Base-by-base conservation (phyloP, 371 early-diverging fungal species). In the Gilbertella persicaria region DNA sequence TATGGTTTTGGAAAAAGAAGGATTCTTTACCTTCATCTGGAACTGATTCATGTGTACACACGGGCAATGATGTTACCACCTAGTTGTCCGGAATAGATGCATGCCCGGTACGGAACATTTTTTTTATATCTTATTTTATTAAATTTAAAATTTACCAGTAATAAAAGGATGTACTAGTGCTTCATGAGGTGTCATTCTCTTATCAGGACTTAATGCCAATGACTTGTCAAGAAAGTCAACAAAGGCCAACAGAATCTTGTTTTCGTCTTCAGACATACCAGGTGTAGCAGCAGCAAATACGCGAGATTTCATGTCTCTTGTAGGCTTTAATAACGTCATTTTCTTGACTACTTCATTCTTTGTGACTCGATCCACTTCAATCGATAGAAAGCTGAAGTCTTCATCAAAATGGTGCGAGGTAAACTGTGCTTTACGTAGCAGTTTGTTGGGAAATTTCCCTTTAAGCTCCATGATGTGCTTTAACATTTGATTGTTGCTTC, bases 401-500 rank as follows among this genome's bases (percentile, higher is more conserved):
- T 88, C 87, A 57, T 95, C 94, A 78, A 98, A 98, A 53, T 94
- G 96, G 59, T 90, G 83, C 5, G 65, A 45, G 17, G 83, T 71
- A 54, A 96, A 92, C 62, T 86, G 85, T 0, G 93, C 95, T 43
- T 88, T 84, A 12, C 90, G 82, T 16, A 98, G 64, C 80, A 93
- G 72, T 53, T 86, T 86, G 67, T 85, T 86, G 13, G 94, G 81
- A 55, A 95, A 88, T 36, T 82, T 82, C n/a, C 97, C 98, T 50
- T 92, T 93, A 14, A 90, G 61, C 50, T 96, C 94, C 94, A 95
- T 95, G 79, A 96, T 94, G 43, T 90, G 80, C 57, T 81, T 83
- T 42, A 98, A 76, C 98, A 98, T 98, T 53, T 97, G 94, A 71
- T 97, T 97, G 69, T 98, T 98, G 64, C 76, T 89, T 51, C 89